phyloP scores from a whole-genome alignment of 148 eudicot genomes.

The Nyssa sinensis region DNA sequence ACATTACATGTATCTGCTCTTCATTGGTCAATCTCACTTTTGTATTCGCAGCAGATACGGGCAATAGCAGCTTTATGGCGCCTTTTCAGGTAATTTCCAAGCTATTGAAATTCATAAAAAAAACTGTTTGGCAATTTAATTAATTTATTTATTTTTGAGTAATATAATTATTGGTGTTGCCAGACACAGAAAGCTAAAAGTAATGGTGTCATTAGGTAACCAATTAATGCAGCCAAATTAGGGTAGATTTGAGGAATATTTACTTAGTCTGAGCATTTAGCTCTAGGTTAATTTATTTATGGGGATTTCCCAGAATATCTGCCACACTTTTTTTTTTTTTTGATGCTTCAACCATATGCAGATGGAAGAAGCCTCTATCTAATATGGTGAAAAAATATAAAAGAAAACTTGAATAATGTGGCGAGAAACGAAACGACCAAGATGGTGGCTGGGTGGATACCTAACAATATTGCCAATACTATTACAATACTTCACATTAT shows the following conservation, averaged over 20 bases:
- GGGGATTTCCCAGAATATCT: not conserved
- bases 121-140: not conserved
- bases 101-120: not conserved
- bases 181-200: not conserved
- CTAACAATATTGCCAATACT: not conserved
- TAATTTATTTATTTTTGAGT: not conserved
- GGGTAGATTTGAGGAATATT: too few species aligned
- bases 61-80: conserved; percentile 91
- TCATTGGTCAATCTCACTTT: conserved; percentile 58
- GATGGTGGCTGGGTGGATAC: too few species aligned
- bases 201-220: not conserved
- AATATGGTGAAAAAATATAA: not conserved
- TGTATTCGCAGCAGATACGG: conserved; percentile 81
- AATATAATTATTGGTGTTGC: not conserved
- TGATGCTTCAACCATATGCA: not conserved
- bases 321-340: not conserved
- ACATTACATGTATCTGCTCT: conserved; percentile 66
- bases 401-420: not conserved
- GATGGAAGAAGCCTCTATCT: too few species aligned
- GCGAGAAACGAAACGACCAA: not conserved
- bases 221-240: too few species aligned
- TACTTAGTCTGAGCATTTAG: too few species aligned
- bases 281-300: too few species aligned
- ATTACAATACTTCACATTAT: not conserved
- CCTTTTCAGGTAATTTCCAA: conserved; percentile 75